Evolutionary conservation across 1,139 yeast species (phyloP).

Genomic region (Zygotorulaspora mrakii): DNA sequence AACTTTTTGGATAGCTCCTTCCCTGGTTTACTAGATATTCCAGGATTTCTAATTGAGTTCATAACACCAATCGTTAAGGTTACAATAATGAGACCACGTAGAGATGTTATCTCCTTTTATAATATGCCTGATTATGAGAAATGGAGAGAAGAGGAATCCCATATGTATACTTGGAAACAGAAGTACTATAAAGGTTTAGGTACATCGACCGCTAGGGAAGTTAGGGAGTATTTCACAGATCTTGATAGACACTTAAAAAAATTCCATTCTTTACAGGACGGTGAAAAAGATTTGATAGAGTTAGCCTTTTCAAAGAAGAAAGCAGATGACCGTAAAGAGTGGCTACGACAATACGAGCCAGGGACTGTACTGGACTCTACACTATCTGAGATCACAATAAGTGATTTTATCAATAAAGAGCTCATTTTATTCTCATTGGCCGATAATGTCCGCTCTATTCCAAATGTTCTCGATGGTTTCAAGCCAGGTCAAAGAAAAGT

Average conservation of each 20-base stretch:
- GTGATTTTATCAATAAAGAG: slow-evolving; percentile 93
- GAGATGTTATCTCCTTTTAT: slow-evolving; percentile 68
- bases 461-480: slow-evolving; percentile 89
- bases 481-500: slow-evolving; percentile 98
- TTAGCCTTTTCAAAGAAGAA: slow-evolving; percentile 92
- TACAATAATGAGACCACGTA: slow-evolving; percentile 65
- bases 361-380: slow-evolving; percentile 93
- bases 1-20: slow-evolving; percentile 91
- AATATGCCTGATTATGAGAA: slow-evolving; percentile 94
- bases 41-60: slow-evolving; percentile 89
- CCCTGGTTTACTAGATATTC: slow-evolving; percentile 87
- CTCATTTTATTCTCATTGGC: slow-evolving; percentile 94
- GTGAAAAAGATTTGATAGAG: slow-evolving; percentile 80
- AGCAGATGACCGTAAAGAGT: slow-evolving; percentile 96
- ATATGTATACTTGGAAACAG: slow-evolving; percentile 76
- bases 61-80: slow-evolving; percentile 97
- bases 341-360: slow-evolving; percentile 86
- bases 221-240: slow-evolving; percentile 83
- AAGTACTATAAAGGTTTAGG: slow-evolving; percentile 99
- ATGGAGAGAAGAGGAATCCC: slow-evolving; percentile 88
- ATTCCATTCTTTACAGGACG: slow-evolving; percentile 77
- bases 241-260: slow-evolving; percentile 81
- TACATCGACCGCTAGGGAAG: slow-evolving; percentile 78
- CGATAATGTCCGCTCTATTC: slow-evolving; percentile 92
- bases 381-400: slow-evolving; percentile 72